These are phyloP conservation scores for Hygrophila difformis DNA, from an alignment of 257 asterid species.

Conservation along the genomic window DNA sequence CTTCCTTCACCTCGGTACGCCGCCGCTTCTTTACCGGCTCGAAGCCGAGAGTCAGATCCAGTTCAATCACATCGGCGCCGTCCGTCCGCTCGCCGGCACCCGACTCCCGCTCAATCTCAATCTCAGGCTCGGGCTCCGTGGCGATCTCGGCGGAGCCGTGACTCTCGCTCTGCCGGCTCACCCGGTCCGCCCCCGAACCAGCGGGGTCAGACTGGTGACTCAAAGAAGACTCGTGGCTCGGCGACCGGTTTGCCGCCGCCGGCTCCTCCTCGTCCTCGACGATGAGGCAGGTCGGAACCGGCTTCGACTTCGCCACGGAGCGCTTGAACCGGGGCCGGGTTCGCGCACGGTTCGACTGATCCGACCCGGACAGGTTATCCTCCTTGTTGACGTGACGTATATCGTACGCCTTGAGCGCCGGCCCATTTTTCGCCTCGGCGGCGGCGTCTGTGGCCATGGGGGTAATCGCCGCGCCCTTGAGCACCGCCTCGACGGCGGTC, in stretches of 20 bases:
- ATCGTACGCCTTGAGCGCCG: conserved; percentile 29
- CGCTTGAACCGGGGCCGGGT: conserved; percentile 38
- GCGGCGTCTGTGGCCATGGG: conserved; percentile 35
- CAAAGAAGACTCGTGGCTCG: conserved; percentile 49
- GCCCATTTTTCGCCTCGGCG: conserved; percentile 30
- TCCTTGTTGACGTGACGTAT: conserved; percentile 43
- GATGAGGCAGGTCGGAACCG: neutral
- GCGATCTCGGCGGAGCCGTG: conserved; percentile 23
- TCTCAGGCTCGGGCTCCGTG: conserved; percentile 19
- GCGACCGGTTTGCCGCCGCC: conserved; percentile 30
- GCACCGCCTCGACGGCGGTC: conserved; percentile 77
- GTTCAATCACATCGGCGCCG: conserved; percentile 4
- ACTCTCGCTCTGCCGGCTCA: conserved; percentile 29
- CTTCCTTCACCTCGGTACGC: no score
- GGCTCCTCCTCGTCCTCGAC: conserved; percentile 8
- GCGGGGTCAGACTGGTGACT: conserved; percentile 40
- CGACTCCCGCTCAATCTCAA: no score
- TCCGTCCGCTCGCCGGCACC: no score
- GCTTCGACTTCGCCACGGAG: conserved; percentile 10
- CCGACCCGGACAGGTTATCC: conserved; percentile 6
- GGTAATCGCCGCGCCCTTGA: conserved; percentile 52
- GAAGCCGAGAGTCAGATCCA: conserved; percentile 58
- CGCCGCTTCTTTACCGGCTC: conserved; percentile 24
- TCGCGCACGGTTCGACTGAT: conserved; percentile 25
- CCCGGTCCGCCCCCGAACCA: conserved; percentile 18